A percentile compares a stretch with the other conserved stretches of the same genome.
Conservation (phyloP, 768 basidiomycete genomes). For the Pleurotus sapidus region DNA sequence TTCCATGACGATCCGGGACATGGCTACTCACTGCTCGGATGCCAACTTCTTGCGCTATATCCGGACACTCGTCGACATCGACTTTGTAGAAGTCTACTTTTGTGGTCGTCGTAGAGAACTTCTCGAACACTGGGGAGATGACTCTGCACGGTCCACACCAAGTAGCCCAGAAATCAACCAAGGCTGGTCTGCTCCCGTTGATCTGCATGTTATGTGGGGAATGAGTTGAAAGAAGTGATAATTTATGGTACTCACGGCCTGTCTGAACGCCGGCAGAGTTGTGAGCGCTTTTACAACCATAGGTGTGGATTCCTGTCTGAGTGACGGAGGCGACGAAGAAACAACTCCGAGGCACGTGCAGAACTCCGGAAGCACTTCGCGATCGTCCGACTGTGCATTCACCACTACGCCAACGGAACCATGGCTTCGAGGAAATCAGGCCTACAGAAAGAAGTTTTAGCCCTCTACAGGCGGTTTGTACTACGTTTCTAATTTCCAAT, state of each 20-base stretch:
- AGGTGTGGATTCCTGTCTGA: neutral
- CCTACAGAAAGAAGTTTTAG: conserved; percentile 51
- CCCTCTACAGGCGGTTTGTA: conserved; percentile 39
- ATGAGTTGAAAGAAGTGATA: neutral
- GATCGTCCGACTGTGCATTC: too few species aligned
- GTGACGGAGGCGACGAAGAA: neutral
- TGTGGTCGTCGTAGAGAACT: conserved; percentile 33
- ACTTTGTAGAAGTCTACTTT: conserved; percentile 68
- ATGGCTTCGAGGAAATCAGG: conserved; percentile 36
- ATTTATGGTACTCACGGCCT: neutral
- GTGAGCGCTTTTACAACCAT: conserved; percentile 7
- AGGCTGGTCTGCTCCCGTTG: conserved; percentile 38
- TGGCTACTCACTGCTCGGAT: conserved; percentile 53
- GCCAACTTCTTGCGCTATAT: conserved; percentile 55
- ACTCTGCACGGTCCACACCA: conserved; percentile 74
- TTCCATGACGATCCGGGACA: too few species aligned
- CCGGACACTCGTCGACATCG: conserved; percentile 59
- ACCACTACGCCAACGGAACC: neutral
- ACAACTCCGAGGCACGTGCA: neutral
- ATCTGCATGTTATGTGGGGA: conserved; percentile 29
- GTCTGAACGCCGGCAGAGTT: conserved; percentile 5
- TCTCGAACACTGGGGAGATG: conserved; percentile 66
- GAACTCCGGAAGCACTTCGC: too few species aligned
- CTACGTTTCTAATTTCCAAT: neutral
- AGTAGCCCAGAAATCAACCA: conserved; percentile 76